phyloP scores from a whole-genome alignment of 495 filamentous ascomycete genomes.

The Staphylotrichum tortipilum region DNA sequence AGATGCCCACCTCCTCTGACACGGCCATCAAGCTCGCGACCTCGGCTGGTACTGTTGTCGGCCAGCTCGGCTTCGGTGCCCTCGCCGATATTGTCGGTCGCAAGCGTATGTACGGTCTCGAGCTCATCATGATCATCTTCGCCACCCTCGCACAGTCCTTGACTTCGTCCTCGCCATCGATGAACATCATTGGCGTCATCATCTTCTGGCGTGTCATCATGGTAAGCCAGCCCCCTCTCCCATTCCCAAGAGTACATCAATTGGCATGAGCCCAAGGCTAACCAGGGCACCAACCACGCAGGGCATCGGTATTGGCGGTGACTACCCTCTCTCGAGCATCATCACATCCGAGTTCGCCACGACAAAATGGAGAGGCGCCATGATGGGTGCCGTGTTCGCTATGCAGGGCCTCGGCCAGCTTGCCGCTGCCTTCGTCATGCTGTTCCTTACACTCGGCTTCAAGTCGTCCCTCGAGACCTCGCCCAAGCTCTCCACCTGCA shows the following conservation, averaged over 20 bases:
- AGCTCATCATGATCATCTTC: conserved; percentile 81
- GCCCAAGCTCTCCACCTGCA: conserved; percentile 41
- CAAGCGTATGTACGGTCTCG: conserved; percentile 81
- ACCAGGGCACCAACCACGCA: background rate
- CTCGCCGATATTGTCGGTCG: conserved; percentile 72
- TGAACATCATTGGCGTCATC: conserved; percentile 66
- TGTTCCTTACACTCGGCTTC: conserved; percentile 67
- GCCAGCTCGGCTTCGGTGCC: conserved; percentile 74
- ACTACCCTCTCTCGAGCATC: conserved; percentile 77
- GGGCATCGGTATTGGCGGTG: conserved; percentile 74
- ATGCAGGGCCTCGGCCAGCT: conserved; percentile 80
- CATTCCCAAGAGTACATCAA: too few relatives aligned
- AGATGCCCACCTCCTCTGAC: conserved; percentile 55
- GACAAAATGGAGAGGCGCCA: conserved; percentile 66
- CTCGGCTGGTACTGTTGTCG: conserved; percentile 78
- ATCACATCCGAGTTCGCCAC: conserved; percentile 78
- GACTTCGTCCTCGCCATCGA: conserved; percentile 54
- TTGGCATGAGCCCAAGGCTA: too few relatives aligned
- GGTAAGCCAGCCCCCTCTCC: too few relatives aligned
- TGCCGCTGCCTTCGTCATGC: conserved; percentile 57
- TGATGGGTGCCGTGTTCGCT: conserved; percentile 80
- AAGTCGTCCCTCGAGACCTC: conserved; percentile 53
- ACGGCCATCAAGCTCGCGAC: conserved; percentile 84
- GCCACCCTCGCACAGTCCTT: conserved; percentile 72
- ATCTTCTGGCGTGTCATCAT: conserved; percentile 88